phyloP scores from a whole-genome alignment of 805 yeast genomes.

The Cyberlindnera mycetangii region DNA sequence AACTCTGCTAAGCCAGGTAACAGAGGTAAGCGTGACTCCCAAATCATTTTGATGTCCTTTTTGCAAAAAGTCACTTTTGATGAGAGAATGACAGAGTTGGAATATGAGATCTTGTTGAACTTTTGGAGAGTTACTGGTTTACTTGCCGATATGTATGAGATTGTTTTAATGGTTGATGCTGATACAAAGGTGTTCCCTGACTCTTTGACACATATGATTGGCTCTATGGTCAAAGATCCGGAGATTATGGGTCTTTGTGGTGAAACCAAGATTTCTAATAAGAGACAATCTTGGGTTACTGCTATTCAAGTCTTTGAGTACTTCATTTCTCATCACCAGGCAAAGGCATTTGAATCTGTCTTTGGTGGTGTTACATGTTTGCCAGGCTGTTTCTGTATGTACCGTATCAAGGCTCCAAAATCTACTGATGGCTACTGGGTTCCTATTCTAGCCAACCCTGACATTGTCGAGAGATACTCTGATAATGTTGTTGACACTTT shows the following conservation, averaged over 20 bases:
- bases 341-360: conserved; percentile 92
- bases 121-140: conserved; percentile 85
- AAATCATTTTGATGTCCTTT: conserved; percentile 85
- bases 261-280: conserved; percentile 88
- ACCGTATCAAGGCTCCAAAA: conserved; percentile 87
- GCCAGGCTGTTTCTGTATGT: conserved; percentile 94
- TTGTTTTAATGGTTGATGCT: conserved; percentile 90
- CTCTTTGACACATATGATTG: conserved; percentile 84
- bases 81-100: conserved; percentile 91
- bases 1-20: conserved; percentile 79
- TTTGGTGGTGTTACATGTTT: conserved; percentile 94
- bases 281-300: conserved; percentile 82
- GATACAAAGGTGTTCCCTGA: conserved; percentile 89
- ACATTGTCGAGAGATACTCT: conserved; percentile 86
- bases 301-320: conserved; percentile 93
- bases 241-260: conserved; percentile 91
- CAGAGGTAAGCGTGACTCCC: conserved; percentile 96
- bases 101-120: conserved; percentile 68
- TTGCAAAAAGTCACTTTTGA: conserved; percentile 84
- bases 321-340: conserved; percentile 89
- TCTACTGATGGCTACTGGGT: conserved; percentile 83
- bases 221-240: conserved; percentile 86
- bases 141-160: conserved; percentile 79
- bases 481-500: conserved; percentile 82
- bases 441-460: conserved; percentile 89